Percentiles rank a stretch among this genome's conserved stretches.
These are phyloP conservation scores for Musa beccarii DNA, from an alignment of 176 grass and related monocot genomes.

Conservation along the genomic window DNA sequence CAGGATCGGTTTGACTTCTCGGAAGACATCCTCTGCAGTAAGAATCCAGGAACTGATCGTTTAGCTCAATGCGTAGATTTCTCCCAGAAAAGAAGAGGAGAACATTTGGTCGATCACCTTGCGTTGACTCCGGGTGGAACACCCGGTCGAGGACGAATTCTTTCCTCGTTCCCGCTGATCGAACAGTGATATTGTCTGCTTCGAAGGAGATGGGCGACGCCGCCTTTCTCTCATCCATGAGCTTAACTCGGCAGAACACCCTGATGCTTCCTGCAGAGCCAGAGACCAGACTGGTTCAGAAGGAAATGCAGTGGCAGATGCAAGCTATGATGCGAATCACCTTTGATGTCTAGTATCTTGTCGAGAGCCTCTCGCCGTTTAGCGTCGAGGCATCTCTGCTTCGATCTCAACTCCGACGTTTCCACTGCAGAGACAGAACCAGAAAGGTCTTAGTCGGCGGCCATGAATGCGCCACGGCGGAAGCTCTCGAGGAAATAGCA, in stretches of 20 bases:
- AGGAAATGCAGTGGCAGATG: not conserved
- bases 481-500: too few relatives aligned
- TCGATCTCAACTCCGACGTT: slow-evolving; percentile 40
- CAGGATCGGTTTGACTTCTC: slow-evolving; percentile 7
- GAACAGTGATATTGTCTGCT: slow-evolving; percentile 53
- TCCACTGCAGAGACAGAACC: slow-evolving; percentile 40
- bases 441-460: not conserved
- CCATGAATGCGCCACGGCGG: not conserved
- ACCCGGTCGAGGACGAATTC: slow-evolving; percentile 62
- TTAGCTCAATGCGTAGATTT: too few relatives aligned
- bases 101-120: slow-evolving; percentile 33
- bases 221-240: slow-evolving; percentile 23
- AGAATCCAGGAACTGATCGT: not conserved
- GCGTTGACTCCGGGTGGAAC: slow-evolving; percentile 60
- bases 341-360: slow-evolving; percentile 83
- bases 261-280: slow-evolving; percentile 75
- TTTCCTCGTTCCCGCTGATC: slow-evolving; percentile 50
- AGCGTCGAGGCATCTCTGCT: slow-evolving; percentile 36
- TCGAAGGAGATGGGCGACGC: slow-evolving; percentile 31
- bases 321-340: slow-evolving; percentile 19
- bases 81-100: too few relatives aligned
- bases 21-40: not conserved
- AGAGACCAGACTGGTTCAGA: not conserved
- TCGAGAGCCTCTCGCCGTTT: slow-evolving; percentile 50
- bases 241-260: slow-evolving; percentile 69